Evolutionary conservation across 2,329 filamentous ascomycete species (phyloP), one percentile per base, ranked within the genome.

Genomic region (Colletotrichum musicola): DNA sequence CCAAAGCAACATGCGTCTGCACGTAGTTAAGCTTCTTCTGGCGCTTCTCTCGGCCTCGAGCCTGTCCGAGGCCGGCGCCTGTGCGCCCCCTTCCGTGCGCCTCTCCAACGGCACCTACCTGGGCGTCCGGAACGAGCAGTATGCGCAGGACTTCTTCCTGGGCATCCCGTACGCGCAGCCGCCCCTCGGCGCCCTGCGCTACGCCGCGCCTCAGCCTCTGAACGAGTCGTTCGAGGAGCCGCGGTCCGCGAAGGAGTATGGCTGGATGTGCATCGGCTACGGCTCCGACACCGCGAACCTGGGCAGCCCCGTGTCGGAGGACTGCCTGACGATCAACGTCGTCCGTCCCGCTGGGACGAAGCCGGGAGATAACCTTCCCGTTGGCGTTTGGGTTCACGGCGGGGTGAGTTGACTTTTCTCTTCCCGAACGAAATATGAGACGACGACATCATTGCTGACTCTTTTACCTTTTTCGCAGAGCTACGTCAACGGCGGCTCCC

Each of bases 81-180:
- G 30, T 50, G 25, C 61, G 54, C 30, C 61, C 42, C 67, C 62
- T 25, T 60, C 62, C 12, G 69, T 62, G 20, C 57, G 57, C 25
- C 67, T 69, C n/a, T 47, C 54, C 40, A 61, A 70, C 54, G 69
- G 67, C n/a, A 66, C 84, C 0, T 86, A 85, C 68, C 64, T 73
- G 22, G 85, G 86, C 3, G 70, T 79, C 0, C 75, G 79, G 63
- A 80, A 79, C 49, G 51, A 78, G 0, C 67, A 75, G 2, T 85
- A 83, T 62, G 72, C 80, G 20, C 84, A 86, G 53, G 89, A 92
- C 64, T 82, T 80, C 25, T 92, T 91, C 79, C 84, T 84, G 68
- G 89, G 87, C 13, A 89, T 92, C 65, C 90, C 90, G 1, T 92
- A 87, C 72, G 89, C 89, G 1, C 79, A 90, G 68, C 84, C 88